These are phyloP conservation scores for Kockiozyma suomiensis DNA, from an alignment of 805 yeast species.

Conservation along the genomic window DNA sequence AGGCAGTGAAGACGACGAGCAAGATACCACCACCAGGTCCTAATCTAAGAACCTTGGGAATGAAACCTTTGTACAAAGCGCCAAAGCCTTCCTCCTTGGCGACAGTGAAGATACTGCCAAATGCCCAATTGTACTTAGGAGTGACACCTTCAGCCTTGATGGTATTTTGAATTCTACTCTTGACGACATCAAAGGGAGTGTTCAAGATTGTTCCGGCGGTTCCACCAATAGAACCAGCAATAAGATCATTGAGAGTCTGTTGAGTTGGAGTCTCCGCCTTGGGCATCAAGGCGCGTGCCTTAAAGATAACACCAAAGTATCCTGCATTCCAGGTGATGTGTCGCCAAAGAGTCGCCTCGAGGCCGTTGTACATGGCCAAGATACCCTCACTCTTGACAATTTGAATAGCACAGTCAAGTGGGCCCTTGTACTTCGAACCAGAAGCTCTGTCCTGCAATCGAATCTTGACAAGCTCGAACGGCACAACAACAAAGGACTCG, in stretches of 20 bases:
- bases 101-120: slow-evolving; percentile 74
- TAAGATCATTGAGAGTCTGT: slow-evolving; percentile 81
- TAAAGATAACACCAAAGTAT: slow-evolving; percentile 92
- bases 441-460: slow-evolving; percentile 88
- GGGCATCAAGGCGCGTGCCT: slow-evolving; percentile 78
- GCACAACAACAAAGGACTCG: slow-evolving; percentile 95
- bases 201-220: slow-evolving; percentile 92
- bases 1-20: slow-evolving; percentile 91
- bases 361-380: slow-evolving; percentile 85
- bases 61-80: slow-evolving; percentile 92
- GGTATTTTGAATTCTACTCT: slow-evolving; percentile 88
- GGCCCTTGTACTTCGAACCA: slow-evolving; percentile 66
- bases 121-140: slow-evolving; percentile 90
- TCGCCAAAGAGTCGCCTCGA: slow-evolving; percentile 97
- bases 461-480: slow-evolving; percentile 94
- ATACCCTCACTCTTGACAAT: slow-evolving; percentile 76
- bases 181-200: slow-evolving; percentile 95
- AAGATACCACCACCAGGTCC: slow-evolving; percentile 99
- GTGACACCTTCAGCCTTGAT: slow-evolving; percentile 67
- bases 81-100: slow-evolving; percentile 87
- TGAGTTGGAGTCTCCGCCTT: slow-evolving; percentile 68
- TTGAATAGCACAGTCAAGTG: slow-evolving; percentile 75
- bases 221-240: slow-evolving; percentile 96
- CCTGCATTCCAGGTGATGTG: slow-evolving; percentile 98
- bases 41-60: slow-evolving; percentile 94